A percentile compares a stretch with the other conserved stretches of the same genome.
Evolutionary conservation across 805 yeast genomes (phyloP).

Genomic region (Wickerhamomyces canadensis): DNA sequence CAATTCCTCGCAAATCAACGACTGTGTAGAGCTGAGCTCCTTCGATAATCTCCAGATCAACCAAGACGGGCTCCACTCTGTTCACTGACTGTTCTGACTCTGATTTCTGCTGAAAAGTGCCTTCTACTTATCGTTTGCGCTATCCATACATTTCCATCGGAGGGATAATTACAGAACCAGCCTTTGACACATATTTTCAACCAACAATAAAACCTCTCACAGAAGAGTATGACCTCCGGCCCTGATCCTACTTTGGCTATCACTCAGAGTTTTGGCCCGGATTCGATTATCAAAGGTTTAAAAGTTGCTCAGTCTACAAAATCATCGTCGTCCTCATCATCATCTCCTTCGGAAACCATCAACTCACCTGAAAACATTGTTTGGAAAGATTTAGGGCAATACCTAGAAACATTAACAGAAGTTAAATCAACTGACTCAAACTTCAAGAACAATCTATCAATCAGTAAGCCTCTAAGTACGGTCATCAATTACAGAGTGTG

Average conservation of each 20-base stretch:
- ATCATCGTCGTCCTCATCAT: neutral
- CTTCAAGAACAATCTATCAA: slow-evolving; percentile 18
- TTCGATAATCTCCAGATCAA: too few species aligned
- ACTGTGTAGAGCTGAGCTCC: too few species aligned
- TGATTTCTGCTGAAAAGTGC: too few species aligned
- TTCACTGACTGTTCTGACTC: too few species aligned
- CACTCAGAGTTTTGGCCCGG: slow-evolving; percentile 21
- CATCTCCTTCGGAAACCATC: slow-evolving; percentile 1
- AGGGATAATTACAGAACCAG: too few species aligned
- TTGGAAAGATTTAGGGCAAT: slow-evolving; percentile 30
- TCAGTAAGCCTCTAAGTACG: slow-evolving; percentile 30
- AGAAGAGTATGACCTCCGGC: slow-evolving; percentile 21
- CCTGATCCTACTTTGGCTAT: slow-evolving; percentile 10
- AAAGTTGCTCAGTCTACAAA: slow-evolving; percentile 4
- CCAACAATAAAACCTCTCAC: neutral
- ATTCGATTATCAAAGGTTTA: slow-evolving; percentile 23
- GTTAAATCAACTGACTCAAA: slow-evolving; percentile 4
- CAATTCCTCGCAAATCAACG: too few species aligned
- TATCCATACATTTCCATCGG: too few species aligned
- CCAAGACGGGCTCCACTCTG: too few species aligned
- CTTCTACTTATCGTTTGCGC: too few species aligned
- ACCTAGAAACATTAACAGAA: slow-evolving; percentile 23
- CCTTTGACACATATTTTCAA: neutral
- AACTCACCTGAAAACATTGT: slow-evolving; percentile 11
- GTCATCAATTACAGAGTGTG: slow-evolving; percentile 41